phyloP scores from a whole-genome alignment of 2,329 filamentous ascomycete genomes.

The Calcarisporium arbuscula region DNA sequence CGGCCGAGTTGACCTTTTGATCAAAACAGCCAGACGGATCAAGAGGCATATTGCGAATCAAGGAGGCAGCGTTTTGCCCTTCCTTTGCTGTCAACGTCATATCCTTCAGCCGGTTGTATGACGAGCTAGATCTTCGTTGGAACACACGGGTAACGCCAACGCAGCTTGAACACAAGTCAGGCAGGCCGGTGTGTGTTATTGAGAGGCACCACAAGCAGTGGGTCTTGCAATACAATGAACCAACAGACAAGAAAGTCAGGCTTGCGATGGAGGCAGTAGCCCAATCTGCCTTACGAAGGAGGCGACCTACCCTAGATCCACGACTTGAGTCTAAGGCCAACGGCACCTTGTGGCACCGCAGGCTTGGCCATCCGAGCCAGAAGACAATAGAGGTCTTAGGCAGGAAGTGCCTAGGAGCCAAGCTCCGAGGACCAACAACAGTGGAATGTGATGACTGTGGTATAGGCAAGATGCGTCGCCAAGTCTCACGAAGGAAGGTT shows the following conservation, averaged over 20 bases:
- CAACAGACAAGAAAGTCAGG: neutral
- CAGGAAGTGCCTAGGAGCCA: neutral
- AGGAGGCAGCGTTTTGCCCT: too few species aligned
- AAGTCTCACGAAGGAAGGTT: neutral
- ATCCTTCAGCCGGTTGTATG: too few species aligned
- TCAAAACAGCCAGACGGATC: neutral
- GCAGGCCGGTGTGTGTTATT: neutral
- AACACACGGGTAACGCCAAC: too few species aligned
- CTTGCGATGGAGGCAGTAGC: neutral
- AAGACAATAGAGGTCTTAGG: too few species aligned
- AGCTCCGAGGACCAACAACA: neutral
- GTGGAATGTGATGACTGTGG: constrained; percentile 5
- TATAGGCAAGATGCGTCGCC: neutral
- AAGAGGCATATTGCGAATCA: too few species aligned
- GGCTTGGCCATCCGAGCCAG: too few species aligned
- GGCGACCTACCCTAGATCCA: neutral
- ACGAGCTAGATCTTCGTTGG: too few species aligned
- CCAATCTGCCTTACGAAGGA: neutral
- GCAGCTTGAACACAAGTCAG: neutral
- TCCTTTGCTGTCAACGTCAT: too few species aligned
- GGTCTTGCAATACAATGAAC: neutral
- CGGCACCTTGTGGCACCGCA: too few species aligned
- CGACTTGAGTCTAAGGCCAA: too few species aligned
- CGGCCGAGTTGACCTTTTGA: neutral
- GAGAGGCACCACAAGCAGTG: neutral